Percentiles rank a stretch among this genome's conserved stretches.
Evolutionary conservation across 2,329 filamentous ascomycete genomes (phyloP).

Genomic region (Neodidymelliopsis sp.): DNA sequence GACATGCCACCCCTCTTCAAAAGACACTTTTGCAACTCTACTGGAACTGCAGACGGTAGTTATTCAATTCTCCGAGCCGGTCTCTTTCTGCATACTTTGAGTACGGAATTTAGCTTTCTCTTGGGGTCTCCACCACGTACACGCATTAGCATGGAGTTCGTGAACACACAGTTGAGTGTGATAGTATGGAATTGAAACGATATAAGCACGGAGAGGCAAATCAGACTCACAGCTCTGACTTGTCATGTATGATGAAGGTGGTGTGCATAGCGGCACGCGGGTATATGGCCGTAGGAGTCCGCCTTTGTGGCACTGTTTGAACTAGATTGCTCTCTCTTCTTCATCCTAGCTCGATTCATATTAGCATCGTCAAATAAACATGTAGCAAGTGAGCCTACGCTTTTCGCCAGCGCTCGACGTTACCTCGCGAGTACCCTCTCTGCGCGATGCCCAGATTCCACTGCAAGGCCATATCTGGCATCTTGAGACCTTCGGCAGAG

Average conservation of each 20-base stretch:
- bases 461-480: background rate
- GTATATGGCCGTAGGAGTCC: constrained; percentile 23
- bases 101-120: constrained; percentile 17
- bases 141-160: constrained; percentile 42
- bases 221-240: constrained; percentile 15
- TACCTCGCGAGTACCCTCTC: constrained; percentile 2
- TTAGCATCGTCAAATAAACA: background rate
- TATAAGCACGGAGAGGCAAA: constrained; percentile 19
- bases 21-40: background rate
- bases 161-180: constrained; percentile 14
- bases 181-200: constrained; percentile 20
- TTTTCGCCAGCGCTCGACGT: background rate
- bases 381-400: constrained; percentile 3
- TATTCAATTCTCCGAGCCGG: constrained; percentile 36
- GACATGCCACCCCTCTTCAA: background rate
- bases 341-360: background rate
- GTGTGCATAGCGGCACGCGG: constrained; percentile 24
- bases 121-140: constrained; percentile 7
- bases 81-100: constrained; percentile 22
- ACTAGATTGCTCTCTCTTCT: background rate
- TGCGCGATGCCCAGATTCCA: background rate
- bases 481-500: constrained; percentile 13
- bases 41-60: background rate
- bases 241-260: constrained; percentile 37
- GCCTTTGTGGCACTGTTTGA: constrained; percentile 24